phyloP scores from a whole-genome alignment of 495 filamentous ascomycete genomes.

The Penicillium arizonense region DNA sequence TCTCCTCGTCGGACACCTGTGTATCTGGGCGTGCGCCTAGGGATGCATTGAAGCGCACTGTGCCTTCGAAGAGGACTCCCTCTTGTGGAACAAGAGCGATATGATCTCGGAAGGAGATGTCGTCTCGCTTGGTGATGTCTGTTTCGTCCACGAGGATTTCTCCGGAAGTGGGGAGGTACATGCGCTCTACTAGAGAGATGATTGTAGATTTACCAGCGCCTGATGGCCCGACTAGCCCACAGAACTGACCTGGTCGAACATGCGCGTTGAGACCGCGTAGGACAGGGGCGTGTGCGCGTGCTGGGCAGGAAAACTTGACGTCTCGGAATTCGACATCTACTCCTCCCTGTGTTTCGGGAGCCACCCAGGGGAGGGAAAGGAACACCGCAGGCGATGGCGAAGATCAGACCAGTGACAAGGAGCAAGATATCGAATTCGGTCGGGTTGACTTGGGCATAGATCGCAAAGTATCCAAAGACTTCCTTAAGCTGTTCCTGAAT shows the following conservation, averaged over 20 bases:
- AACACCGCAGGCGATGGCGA: conserved; percentile 57
- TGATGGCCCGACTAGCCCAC: conserved; percentile 52
- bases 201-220: conserved; percentile 60
- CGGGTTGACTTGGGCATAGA: conserved; percentile 20
- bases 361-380: conserved; percentile 63
- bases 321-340: conserved; percentile 47
- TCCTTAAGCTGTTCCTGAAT: background rate
- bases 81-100: conserved; percentile 56
- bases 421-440: conserved; percentile 43
- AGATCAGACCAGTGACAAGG: conserved; percentile 46
- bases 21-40: conserved; percentile 45
- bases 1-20: conserved; percentile 45
- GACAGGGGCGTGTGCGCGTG: conserved; percentile 44
- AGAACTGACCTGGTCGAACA: conserved; percentile 47
- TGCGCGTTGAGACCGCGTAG: conserved; percentile 45
- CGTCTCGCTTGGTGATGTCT: conserved; percentile 32
- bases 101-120: conserved; percentile 44
- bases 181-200: background rate
- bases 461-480: conserved; percentile 5
- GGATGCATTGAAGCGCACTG: conserved; percentile 50
- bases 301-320: conserved; percentile 47
- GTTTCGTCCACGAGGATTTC: conserved; percentile 38
- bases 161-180: conserved; percentile 43
- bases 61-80: conserved; percentile 51
- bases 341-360: conserved; percentile 8